Conservation (phyloP, 1,284 basidiomycete genomes). For the Heliocybe sulcata region DNA sequence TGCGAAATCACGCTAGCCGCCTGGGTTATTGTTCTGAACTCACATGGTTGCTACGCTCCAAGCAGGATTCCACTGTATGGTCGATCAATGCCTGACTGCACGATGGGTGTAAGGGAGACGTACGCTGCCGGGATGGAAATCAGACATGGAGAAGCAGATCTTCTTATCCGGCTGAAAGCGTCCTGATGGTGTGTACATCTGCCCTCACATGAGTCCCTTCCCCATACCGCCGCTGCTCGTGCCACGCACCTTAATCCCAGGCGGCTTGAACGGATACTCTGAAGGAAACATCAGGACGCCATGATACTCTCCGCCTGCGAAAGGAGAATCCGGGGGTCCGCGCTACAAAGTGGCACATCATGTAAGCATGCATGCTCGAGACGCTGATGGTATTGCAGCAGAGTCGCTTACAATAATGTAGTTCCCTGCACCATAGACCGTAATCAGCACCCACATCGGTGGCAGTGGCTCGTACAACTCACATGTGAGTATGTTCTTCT, state of each 20-base stretch:
- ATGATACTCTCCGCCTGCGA: constrained; percentile 90
- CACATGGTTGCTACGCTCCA: constrained; percentile 92
- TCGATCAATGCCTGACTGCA: constrained; percentile 6
- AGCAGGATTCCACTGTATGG: constrained; percentile 77
- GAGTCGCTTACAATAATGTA: constrained; percentile 70
- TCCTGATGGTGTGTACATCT: constrained; percentile 93
- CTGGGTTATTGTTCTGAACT: constrained; percentile 14
- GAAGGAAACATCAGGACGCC: constrained; percentile 85
- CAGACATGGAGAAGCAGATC: constrained; percentile 96
- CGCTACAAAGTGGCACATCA: constrained; percentile 43
- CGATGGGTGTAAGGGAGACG: constrained; percentile 23
- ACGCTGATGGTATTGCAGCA: background rate
- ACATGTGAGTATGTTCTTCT: constrained; percentile 93
- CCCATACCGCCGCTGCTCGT: background rate
- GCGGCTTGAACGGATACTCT: constrained; percentile 93
- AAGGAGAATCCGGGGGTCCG: constrained; percentile 90
- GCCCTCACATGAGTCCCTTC: constrained; percentile 7
- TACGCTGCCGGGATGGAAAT: constrained; percentile 87
- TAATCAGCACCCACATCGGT: background rate
- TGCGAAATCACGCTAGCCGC: background rate
- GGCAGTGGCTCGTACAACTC: constrained; percentile 25
- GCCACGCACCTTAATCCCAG: constrained; percentile 82
- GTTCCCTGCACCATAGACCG: constrained; percentile 57
- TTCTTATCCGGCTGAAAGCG: constrained; percentile 91
- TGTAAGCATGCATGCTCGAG: no score